These are phyloP conservation scores for Alternaria arbusti DNA, from an alignment of 2,329 filamentous ascomycete species.

Conservation along the genomic window DNA sequence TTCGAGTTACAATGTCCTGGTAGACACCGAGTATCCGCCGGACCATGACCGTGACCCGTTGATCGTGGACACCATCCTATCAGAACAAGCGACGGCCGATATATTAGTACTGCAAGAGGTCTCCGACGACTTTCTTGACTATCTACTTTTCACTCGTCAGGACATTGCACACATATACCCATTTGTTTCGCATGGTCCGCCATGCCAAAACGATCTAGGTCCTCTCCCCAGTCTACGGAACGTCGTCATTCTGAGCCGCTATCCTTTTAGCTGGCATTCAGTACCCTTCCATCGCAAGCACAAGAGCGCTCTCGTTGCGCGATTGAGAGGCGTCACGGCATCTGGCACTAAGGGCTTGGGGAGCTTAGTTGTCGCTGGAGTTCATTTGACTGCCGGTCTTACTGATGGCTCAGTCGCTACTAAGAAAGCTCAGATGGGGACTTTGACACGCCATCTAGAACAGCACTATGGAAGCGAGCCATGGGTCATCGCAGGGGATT, in stretches of 20 bases:
- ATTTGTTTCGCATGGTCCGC: constrained; percentile 65
- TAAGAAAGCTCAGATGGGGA: constrained; percentile 64
- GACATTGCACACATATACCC: constrained; percentile 59
- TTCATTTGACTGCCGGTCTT: constrained; percentile 68
- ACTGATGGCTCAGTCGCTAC: constrained; percentile 63
- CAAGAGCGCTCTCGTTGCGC: constrained; percentile 63
- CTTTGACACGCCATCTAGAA: constrained; percentile 57
- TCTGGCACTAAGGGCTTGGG: constrained; percentile 13
- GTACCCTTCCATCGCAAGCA: constrained; percentile 62
- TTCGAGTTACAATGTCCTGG: constrained; percentile 54
- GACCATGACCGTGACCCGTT: constrained; percentile 47
- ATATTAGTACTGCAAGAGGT: constrained; percentile 65
- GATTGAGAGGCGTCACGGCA: constrained; percentile 48
- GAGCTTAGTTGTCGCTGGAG: constrained; percentile 60
- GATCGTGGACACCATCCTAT: constrained; percentile 45
- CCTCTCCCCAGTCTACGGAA: constrained; percentile 68
- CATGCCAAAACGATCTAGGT: constrained; percentile 58
- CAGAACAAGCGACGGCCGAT: constrained; percentile 42
- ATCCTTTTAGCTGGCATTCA: constrained; percentile 62
- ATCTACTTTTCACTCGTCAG: constrained; percentile 56
- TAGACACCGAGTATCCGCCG: constrained; percentile 48
- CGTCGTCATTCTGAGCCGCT: constrained; percentile 64
- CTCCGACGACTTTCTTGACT: constrained; percentile 67
- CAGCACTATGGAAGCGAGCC: constrained; percentile 52
- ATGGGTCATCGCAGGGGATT: constrained; percentile 68